Evolutionary conservation across 2,329 filamentous ascomycete species (phyloP), one percentile per base, ranked within the genome.

Genomic region (Paraconiothyrium brasiliense): DNA sequence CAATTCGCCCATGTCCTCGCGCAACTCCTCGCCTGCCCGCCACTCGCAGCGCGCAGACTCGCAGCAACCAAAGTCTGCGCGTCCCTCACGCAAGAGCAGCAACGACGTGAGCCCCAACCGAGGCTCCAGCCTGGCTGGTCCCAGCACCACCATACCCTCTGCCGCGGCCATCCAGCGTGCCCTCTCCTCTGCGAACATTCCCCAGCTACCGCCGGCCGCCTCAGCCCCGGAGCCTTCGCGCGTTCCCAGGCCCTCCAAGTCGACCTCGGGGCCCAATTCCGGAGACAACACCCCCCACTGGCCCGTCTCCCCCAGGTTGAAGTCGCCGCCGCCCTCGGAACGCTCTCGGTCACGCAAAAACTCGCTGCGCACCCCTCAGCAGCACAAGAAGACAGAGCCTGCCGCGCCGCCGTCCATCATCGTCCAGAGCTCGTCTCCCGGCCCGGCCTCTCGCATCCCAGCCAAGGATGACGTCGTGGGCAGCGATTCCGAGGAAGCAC

Each of bases 241-340:
- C 79, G 82, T 87, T 57, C 84, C 89, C 48, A 85, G 85, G 64
- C 87, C 90, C 14, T 85, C 90, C 71, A 93, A 93, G 77, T 81
- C 85, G 5, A 76, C 82, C 27, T 73, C 82, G 64, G 75, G 82
- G 55, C 84, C 90, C 56, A 67, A 84, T 44, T 78, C 76, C 58
- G 79, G 80, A 54, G 78, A 79, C 57, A 81, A 71, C 60, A 85
- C 85, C 57, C 88, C 88, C 64, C 86, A 90, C 78, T 94, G 92
- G 91, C 91, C 92, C 30, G 81, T 90, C 63, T 94, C 92, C 50
- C 92, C 92, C 49, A 86, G 92, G 64, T 77, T 95, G 66, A 91
- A 90, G 75, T 93, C 92, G 8, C 92, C 92, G 58, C 91, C 92
- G 22, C 91, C 91, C 13, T 75, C 81, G 41, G 71, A 74, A 20